Conservation (phyloP, 768 basidiomycete genomes). For the Calvatia gigantea region DNA sequence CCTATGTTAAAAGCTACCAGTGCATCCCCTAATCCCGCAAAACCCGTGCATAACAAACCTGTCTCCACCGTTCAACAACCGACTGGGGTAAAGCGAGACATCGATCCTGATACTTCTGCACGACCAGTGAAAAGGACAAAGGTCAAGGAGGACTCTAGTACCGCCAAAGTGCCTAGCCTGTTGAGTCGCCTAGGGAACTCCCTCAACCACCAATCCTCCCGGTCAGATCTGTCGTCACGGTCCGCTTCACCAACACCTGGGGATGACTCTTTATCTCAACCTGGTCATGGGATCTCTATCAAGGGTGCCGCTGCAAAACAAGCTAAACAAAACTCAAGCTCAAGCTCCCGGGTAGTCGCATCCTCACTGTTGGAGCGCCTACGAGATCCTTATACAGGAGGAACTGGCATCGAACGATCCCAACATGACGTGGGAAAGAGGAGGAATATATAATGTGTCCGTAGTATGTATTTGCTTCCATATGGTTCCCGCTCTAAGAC, state of each 20-base stretch:
- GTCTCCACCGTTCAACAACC: neutral
- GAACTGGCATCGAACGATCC: neutral
- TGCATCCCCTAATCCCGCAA: neutral
- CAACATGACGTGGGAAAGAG: conserved; percentile 4
- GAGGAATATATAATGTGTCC: conserved; percentile 4
- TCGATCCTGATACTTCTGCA: neutral
- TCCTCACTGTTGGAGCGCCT: conserved; percentile 16
- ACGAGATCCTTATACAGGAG: conserved; percentile 5
- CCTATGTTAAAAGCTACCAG: neutral
- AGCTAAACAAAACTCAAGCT: neutral
- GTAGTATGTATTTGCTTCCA: neutral
- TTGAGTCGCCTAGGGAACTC: conserved; percentile 14
- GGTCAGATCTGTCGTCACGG: conserved; percentile 3
- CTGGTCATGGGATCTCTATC: conserved; percentile 15
- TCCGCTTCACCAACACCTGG: neutral
- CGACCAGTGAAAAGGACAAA: conserved; percentile 7
- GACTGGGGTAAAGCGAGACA: neutral
- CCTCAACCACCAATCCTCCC: conserved; percentile 7
- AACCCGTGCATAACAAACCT: neutral
- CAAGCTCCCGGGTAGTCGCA: neutral
- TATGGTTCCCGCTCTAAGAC: neutral
- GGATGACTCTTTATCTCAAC: neutral
- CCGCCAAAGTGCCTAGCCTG: conserved; percentile 5
- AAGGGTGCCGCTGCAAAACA: conserved; percentile 17
- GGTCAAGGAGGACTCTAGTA: conserved; percentile 1